phyloP scores from a whole-genome alignment of 306 rosid species.

The Dryas octopetala region DNA sequence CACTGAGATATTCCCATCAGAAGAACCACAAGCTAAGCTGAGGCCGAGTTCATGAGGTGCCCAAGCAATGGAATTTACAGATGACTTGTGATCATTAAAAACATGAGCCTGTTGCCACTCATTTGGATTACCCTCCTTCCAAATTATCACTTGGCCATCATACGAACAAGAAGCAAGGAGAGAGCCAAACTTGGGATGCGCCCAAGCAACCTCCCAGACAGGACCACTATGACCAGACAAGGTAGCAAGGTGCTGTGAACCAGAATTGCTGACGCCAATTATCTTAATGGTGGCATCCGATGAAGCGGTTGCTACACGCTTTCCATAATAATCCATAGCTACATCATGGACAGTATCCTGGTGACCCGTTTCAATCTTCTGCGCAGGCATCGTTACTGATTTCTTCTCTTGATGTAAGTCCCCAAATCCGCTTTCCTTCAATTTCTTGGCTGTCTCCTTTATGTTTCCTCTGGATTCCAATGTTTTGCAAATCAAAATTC shows the following conservation, averaged over 20 bases:
- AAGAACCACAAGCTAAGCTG: conserved; percentile 85
- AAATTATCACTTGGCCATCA: conserved; percentile 74
- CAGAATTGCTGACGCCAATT: conserved; percentile 56
- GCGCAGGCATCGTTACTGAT: conserved; percentile 57
- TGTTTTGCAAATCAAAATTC: not conserved
- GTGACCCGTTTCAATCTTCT: conserved; percentile 90
- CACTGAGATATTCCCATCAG: conserved; percentile 85
- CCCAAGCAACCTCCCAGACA: conserved; percentile 92
- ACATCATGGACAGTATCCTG: conserved; percentile 75
- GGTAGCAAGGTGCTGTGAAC: conserved; percentile 81
- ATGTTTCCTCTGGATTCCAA: conserved; percentile 11
- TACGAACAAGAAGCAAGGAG: conserved; percentile 81
- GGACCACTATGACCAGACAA: conserved; percentile 81
- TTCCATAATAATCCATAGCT: conserved; percentile 90
- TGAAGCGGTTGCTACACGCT: conserved; percentile 84
- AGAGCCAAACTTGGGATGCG: conserved; percentile 91
- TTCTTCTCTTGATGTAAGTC: not conserved
- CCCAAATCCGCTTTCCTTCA: conserved; percentile 3
- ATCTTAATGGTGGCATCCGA: conserved; percentile 85
- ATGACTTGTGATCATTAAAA: conserved; percentile 72
- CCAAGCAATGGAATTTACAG: conserved; percentile 92
- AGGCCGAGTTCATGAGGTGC: conserved; percentile 95
- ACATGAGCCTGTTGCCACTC: conserved; percentile 86
- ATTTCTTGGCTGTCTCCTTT: not conserved
- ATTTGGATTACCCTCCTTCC: conserved; percentile 93